A percentile compares a stretch with the other conserved stretches of the same genome.
Conservation (phyloP, 1,284 basidiomycete species). For the Mycena citricolor region DNA sequence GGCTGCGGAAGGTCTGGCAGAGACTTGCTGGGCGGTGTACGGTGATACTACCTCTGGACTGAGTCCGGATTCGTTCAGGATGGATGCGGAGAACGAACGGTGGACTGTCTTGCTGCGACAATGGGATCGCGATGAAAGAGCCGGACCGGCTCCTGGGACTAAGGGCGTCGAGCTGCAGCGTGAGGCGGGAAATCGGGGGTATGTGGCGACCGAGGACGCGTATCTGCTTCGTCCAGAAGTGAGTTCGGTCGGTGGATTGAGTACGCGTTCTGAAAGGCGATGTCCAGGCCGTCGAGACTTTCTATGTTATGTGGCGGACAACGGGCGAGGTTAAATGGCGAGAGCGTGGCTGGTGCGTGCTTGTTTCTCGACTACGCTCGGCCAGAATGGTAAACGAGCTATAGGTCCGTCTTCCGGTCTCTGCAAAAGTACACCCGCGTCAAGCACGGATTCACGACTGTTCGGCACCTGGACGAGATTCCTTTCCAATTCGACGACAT, state of each 20-base stretch:
- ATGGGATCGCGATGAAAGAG: conserved; percentile 50
- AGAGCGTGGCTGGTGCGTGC: conserved; percentile 64
- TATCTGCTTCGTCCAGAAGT: conserved; percentile 72
- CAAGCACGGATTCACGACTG: conserved; percentile 57
- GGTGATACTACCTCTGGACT: conserved; percentile 61
- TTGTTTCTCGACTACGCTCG: no score
- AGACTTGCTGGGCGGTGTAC: conserved; percentile 67
- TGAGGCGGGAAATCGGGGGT: conserved; percentile 44
- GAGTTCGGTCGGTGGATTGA: conserved; percentile 17
- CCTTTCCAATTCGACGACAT: conserved; percentile 51
- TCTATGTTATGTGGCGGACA: conserved; percentile 70
- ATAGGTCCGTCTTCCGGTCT: conserved; percentile 57
- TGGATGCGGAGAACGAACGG: conserved; percentile 37
- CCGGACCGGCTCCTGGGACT: conserved; percentile 51
- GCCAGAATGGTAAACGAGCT: not conserved
- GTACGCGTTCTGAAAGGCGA: not conserved
- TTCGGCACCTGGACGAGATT: conserved; percentile 47
- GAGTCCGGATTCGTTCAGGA: conserved; percentile 55
- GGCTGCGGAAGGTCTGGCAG: conserved; percentile 69
- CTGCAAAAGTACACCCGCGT: conserved; percentile 61
- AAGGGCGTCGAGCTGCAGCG: conserved; percentile 36
- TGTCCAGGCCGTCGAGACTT: conserved; percentile 62
- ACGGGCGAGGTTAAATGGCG: conserved; percentile 71
- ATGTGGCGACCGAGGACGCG: conserved; percentile 38
- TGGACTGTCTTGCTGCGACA: conserved; percentile 54